These are phyloP conservation scores for Pisolithus microcarpus DNA, from an alignment of 768 basidiomycete genomes.

Conservation along the genomic window DNA sequence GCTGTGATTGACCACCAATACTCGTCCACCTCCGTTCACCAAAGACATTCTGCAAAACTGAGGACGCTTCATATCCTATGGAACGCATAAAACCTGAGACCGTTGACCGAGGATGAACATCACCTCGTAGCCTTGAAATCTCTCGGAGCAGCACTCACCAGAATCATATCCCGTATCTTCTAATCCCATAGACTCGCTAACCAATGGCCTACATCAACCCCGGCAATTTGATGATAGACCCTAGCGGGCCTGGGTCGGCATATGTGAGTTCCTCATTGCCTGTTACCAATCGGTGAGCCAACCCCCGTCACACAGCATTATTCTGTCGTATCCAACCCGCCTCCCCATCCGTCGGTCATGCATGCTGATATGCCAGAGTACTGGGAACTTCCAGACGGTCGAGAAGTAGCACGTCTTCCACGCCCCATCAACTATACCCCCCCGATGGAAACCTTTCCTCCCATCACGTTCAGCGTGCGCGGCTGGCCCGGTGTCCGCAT, in stretches of 20 bases:
- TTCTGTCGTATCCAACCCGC: constrained; percentile 5
- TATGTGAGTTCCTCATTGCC: constrained; percentile 1
- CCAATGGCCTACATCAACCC: constrained; percentile 9
- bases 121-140: not conserved
- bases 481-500: constrained; percentile 16
- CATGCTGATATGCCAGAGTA: constrained; percentile 14
- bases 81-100: constrained; percentile 3
- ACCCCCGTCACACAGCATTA: constrained; percentile 10
- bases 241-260: constrained; percentile 5
- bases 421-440: constrained; percentile 10
- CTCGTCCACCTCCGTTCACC: not conserved
- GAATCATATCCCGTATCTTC: not conserved
- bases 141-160: constrained; percentile 2
- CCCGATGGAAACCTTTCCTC: constrained; percentile 8
- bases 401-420: constrained; percentile 14
- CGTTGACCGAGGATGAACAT: not conserved
- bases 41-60: not conserved
- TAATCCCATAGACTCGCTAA: not conserved
- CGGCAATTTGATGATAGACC: constrained; percentile 1
- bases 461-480: constrained; percentile 12
- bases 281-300: not conserved
- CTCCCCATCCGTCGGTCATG: constrained; percentile 13
- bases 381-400: constrained; percentile 12
- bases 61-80: not conserved
- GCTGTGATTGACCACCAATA: too few species aligned